phyloP scores from a whole-genome alignment of 306 rosid species.

The Acacia melanoxylon region DNA sequence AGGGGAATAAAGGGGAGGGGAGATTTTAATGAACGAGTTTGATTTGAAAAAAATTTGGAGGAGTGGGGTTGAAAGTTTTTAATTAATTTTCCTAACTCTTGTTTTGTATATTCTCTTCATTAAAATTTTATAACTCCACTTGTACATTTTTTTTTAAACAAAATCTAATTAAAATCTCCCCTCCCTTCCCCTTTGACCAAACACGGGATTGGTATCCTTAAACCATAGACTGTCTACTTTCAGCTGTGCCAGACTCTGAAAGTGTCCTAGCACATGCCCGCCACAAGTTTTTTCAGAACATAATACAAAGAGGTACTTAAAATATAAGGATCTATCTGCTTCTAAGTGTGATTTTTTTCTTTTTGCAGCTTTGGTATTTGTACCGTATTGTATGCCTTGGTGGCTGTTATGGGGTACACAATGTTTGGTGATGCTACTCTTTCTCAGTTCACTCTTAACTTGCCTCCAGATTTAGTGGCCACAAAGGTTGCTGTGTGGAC shows the following conservation, averaged over 20 bases:
- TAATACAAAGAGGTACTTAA: not conserved
- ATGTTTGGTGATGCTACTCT: conserved; percentile 86
- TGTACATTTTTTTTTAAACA: not conserved
- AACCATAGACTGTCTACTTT: not conserved
- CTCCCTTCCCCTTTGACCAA: not conserved
- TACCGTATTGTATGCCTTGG: conserved; percentile 75
- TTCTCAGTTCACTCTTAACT: conserved; percentile 94
- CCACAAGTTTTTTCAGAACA: not conserved
- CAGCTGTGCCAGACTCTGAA: not conserved
- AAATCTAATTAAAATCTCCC: not conserved
- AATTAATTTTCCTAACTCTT: not conserved
- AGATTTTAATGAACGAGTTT: not conserved
- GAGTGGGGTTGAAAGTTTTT: not conserved
- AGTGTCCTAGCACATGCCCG: not conserved
- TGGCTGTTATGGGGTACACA: conserved; percentile 87
- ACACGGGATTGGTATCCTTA: not conserved
- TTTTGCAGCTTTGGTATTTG: conserved; percentile 69
- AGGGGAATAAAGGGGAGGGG: not conserved
- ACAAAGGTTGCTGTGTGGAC: conserved; percentile 97
- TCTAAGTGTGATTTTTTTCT: conserved; percentile 3
- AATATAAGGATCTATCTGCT: not conserved
- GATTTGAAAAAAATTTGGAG: not conserved
- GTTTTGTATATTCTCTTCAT: not conserved
- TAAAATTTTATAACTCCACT: not conserved
- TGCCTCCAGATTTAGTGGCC: conserved; percentile 82